These are phyloP conservation scores for Globisporangium paroecandrum DNA, from an alignment of 352 stramenopile species.

Conservation along the genomic window DNA sequence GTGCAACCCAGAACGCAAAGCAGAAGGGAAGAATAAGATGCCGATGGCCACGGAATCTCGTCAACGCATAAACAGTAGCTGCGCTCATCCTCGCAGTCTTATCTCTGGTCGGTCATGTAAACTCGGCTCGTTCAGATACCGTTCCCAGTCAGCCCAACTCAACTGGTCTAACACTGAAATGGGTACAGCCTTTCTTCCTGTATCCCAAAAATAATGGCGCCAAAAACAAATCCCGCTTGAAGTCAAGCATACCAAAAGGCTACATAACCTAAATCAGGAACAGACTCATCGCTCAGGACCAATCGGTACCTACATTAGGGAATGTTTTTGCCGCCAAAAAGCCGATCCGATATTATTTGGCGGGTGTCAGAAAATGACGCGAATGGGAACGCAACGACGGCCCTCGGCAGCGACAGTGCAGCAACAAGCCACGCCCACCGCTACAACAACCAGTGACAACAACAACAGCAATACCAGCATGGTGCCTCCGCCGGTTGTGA, in stretches of 20 bases:
- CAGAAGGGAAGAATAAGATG: neutral
- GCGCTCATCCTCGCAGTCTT: neutral
- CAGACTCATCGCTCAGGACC: neutral
- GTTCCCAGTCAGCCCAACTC: neutral
- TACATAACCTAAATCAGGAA: neutral
- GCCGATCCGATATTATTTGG: neutral
- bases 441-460: neutral
- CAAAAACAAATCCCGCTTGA: neutral
- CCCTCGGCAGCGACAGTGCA: neutral
- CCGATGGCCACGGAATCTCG: neutral
- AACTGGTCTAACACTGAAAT: neutral
- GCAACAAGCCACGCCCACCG: neutral
- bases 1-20: neutral
- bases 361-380: constrained; percentile 1
- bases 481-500: neutral
- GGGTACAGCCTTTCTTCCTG: neutral
- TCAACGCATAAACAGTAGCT: too few species aligned
- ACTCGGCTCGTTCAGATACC: neutral
- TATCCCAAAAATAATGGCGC: neutral
- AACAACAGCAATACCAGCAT: neutral
- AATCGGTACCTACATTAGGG: too few species aligned
- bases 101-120: neutral
- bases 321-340: constrained; percentile 7
- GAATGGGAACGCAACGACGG: constrained; percentile 4
- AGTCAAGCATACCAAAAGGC: too few species aligned